These are phyloP conservation scores for Colletotrichum falcatum DNA, from an alignment of 2,329 filamentous ascomycete genomes.

Conservation along the genomic window DNA sequence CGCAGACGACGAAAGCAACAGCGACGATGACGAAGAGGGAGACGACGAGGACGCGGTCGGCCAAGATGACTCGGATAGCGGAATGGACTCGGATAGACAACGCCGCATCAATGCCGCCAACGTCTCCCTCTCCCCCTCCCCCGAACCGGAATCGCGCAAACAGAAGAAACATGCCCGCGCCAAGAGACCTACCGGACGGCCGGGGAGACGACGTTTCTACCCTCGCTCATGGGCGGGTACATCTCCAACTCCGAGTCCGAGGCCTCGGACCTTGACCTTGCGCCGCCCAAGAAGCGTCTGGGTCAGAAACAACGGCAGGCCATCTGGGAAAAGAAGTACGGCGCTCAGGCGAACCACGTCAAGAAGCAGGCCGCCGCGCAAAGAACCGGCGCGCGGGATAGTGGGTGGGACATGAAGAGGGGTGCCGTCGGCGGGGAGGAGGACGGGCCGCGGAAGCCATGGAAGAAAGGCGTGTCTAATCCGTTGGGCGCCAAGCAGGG, in stretches of 20 bases:
- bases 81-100: conserved; percentile 44
- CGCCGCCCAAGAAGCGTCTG: conserved; percentile 76
- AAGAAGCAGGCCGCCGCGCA: conserved; percentile 53
- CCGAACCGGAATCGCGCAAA: conserved; percentile 48
- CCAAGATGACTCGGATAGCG: conserved; percentile 45
- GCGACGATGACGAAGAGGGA: conserved; percentile 45
- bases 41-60: conserved; percentile 49
- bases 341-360: conserved; percentile 76
- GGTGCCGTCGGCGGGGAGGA: conserved; percentile 63
- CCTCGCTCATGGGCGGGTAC: conserved; percentile 83
- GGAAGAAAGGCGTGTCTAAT: conserved; percentile 64
- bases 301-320: conserved; percentile 83
- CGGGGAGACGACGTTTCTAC: conserved; percentile 73
- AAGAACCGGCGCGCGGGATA: conserved; percentile 53
- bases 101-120: conserved; percentile 43
- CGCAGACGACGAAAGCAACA: conserved; percentile 50
- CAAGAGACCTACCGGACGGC: conserved; percentile 28
- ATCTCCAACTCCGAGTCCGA: conserved; percentile 77
- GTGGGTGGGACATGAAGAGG: conserved; percentile 69
- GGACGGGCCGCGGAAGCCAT: conserved; percentile 55
- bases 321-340: conserved; percentile 86
- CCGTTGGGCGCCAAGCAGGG: conserved; percentile 45
- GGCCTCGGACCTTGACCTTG: conserved; percentile 74
- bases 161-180: conserved; percentile 49
- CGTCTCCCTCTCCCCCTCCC: conserved; percentile 47